Conservation (phyloP, 352 stramenopile species). For the Phytophthora constricta region DNA sequence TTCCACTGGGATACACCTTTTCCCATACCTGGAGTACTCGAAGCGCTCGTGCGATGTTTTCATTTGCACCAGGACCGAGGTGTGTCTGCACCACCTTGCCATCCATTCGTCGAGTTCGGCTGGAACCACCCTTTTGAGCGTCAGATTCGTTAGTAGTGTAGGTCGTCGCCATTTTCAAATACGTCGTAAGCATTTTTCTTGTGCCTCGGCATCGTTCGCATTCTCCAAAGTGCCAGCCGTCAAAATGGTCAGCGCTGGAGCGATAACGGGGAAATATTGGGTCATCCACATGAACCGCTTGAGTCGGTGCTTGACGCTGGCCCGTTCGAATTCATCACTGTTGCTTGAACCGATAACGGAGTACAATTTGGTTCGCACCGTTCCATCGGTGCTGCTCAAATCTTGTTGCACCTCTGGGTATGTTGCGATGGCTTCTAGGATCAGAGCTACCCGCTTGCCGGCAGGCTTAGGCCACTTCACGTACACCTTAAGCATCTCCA, state of each 20-base stretch:
- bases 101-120: conserved; percentile 46
- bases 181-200: conserved; percentile 36
- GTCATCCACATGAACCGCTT: conserved; percentile 76
- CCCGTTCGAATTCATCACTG: not conserved
- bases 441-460: conserved; percentile 68
- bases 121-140: conserved; percentile 19
- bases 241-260: conserved; percentile 59
- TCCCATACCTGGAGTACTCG: conserved; percentile 68
- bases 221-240: conserved; percentile 35
- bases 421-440: conserved; percentile 64
- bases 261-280: conserved; percentile 64
- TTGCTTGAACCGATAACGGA: too few relatives aligned
- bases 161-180: conserved; percentile 42
- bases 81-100: conserved; percentile 50
- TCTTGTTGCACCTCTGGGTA: conserved; percentile 43
- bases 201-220: conserved; percentile 9
- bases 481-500: conserved; percentile 79
- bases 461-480: conserved; percentile 78
- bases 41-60: conserved; percentile 54
- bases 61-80: conserved; percentile 44
- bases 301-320: conserved; percentile 44
- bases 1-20: conserved; percentile 39
- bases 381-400: too few relatives aligned
- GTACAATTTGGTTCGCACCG: too few relatives aligned
- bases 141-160: conserved; percentile 35